Evolutionary conservation across 2,329 filamentous ascomycete genomes (phyloP), one percentile per base, ranked within the genome.

Genomic region (Ceratocystis ficicola): DNA sequence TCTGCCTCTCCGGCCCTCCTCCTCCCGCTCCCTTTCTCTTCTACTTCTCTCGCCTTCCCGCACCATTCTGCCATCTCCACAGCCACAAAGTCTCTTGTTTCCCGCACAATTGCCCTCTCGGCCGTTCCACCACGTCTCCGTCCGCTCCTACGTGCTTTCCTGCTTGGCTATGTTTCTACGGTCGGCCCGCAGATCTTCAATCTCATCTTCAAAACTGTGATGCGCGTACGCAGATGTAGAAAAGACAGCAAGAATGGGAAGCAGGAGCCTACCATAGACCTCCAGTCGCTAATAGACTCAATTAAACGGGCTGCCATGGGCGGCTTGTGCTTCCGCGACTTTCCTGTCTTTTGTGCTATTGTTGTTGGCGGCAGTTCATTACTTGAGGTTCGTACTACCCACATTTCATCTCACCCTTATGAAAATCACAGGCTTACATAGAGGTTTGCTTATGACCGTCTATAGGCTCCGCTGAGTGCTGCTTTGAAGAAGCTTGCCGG

Each of bases 281-380:
- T 61, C 3, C 50, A 32, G 10, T 62, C 50, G 30, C 50, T 68
- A 10, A 60, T 48, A 6, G 48, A 68, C n/a, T 52, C 57, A 4
- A 20, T 68, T 6, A 60, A 63, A 20, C 46, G 72, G 44, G 79
- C 83, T 66, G 71, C 86, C 44, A 74, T 74, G 50, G 77, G 77
- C 6, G 83, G 81, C 2, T 73, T 86, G 17, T 81, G 83, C 57
- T 74, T 76, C 65, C 79, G 80, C 68, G 77, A 83, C 7, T 86
- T 86, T 70, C 83, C 84, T 55, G 77, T 83, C 3, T 86, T 86
- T 71, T 86, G 84, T 72, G 84, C 83, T 6, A 76, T 78, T 5
- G 74, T 86, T 8, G 80, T 83, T 48, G 84, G 84, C 44, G 83
- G 83, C 48, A 81, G 80, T 69, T 84, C 83, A 28, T 72, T 86